phyloP scores from a whole-genome alignment of 441 rosid genomes.

The Manihot esculenta region DNA sequence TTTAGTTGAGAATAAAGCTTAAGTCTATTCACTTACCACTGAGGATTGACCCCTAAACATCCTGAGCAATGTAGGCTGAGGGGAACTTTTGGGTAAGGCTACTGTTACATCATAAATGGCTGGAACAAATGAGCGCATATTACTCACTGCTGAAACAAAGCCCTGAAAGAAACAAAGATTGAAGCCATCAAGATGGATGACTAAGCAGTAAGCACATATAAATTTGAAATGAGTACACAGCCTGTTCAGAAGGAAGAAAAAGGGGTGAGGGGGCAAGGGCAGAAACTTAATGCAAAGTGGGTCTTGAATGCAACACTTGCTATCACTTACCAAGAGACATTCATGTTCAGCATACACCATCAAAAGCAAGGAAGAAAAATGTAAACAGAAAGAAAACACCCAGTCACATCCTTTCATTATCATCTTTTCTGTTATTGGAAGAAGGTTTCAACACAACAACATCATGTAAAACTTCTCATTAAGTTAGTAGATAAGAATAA shows the following conservation, averaged over 20 bases:
- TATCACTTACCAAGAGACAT: neutral
- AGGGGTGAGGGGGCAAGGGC: neutral
- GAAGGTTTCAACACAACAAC: neutral
- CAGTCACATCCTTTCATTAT: neutral
- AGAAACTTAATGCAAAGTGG: neutral
- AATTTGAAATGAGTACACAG: neutral
- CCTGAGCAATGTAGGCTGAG: constrained; percentile 87
- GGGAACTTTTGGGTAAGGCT: constrained; percentile 79
- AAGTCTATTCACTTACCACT: constrained; percentile 60
- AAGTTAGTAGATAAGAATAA: too few species aligned
- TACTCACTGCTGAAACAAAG: constrained; percentile 92
- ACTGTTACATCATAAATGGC: constrained; percentile 92
- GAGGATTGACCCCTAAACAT: constrained; percentile 90
- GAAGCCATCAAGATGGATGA: constrained; percentile 2
- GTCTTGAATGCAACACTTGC: neutral
- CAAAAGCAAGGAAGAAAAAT: neutral
- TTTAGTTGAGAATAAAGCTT: constrained; percentile 14
- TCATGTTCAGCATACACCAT: too few species aligned
- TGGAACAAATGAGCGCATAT: constrained; percentile 95
- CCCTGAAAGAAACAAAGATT: constrained; percentile 56
- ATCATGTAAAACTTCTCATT: too few species aligned
- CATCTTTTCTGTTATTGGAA: neutral
- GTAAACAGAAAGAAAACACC: neutral
- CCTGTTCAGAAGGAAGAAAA: too few species aligned
- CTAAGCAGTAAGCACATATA: neutral